These are phyloP conservation scores for Testicularia cyperi DNA, from an alignment of 1,284 basidiomycete species.

Conservation along the genomic window DNA sequence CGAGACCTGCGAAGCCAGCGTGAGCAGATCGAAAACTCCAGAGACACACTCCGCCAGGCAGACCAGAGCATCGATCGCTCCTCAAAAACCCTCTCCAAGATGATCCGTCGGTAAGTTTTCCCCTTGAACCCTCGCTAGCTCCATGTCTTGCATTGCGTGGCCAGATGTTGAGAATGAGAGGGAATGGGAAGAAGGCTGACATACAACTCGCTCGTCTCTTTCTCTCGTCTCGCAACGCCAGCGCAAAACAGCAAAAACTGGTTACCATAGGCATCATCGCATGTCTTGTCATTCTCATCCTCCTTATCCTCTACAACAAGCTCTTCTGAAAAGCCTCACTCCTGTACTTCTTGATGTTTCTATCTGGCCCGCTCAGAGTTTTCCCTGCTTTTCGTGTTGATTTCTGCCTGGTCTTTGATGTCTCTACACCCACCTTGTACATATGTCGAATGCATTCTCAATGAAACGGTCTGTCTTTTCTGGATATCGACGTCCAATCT, in stretches of 20 bases:
- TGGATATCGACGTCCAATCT: too few relatives aligned
- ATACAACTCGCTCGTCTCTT: too few relatives aligned
- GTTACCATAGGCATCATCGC: slow-evolving; percentile 54
- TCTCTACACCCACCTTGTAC: too few relatives aligned
- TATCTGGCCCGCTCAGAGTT: not conserved
- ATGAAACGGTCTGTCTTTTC: too few relatives aligned
- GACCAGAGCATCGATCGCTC: slow-evolving; percentile 67
- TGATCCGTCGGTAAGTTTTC: slow-evolving; percentile 66
- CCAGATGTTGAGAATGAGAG: too few relatives aligned
- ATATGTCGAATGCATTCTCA: too few relatives aligned
- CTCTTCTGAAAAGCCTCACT: slow-evolving; percentile 16
- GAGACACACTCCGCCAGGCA: slow-evolving; percentile 72
- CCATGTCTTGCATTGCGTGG: too few relatives aligned
- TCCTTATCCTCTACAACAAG: slow-evolving; percentile 58
- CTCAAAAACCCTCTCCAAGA: slow-evolving; percentile 66
- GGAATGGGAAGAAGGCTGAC: too few relatives aligned
- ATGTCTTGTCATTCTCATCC: slow-evolving; percentile 57
- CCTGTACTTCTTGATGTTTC: not conserved
- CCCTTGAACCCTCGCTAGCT: not conserved
- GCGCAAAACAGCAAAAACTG: slow-evolving; percentile 58
- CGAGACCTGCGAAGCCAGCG: slow-evolving; percentile 81
- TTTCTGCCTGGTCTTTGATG: not conserved
- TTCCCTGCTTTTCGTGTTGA: slow-evolving; percentile 1
- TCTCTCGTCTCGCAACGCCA: too few relatives aligned
- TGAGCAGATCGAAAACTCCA: slow-evolving; percentile 91